A percentile compares a stretch with the other conserved stretches of the same genome.
phyloP scores from a whole-genome alignment of 73 alveolate species.

The Diophrys appendiculata region DNA sequence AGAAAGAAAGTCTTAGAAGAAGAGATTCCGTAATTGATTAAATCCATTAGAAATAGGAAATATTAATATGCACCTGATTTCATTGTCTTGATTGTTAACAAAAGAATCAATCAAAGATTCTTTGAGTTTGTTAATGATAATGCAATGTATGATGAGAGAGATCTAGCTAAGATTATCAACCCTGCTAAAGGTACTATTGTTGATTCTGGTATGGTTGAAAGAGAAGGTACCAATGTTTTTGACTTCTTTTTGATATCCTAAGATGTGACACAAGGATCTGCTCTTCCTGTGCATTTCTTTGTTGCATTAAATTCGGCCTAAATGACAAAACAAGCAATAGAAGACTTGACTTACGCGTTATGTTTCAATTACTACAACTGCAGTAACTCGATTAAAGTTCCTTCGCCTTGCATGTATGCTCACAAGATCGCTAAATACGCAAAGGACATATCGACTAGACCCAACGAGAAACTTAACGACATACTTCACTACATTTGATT shows the following conservation, averaged over 20 bases:
- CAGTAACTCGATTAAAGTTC: slow-evolving; percentile 52
- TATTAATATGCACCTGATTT: slow-evolving; percentile 46
- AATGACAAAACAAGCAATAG: slow-evolving; percentile 33
- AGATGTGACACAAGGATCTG: slow-evolving; percentile 50
- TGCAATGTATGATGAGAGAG: no score
- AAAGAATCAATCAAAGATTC: slow-evolving; percentile 67
- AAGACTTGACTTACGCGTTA: slow-evolving; percentile 48
- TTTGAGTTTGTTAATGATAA: no score
- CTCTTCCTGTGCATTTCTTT: slow-evolving; percentile 43
- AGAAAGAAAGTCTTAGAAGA: slow-evolving; percentile 43
- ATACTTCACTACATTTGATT: slow-evolving; percentile 1
- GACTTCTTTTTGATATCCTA: slow-evolving; percentile 55
- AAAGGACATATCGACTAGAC: not conserved
- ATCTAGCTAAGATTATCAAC: no score
- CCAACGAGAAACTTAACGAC: not conserved
- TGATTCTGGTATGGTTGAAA: slow-evolving; percentile 49
- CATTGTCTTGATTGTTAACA: slow-evolving; percentile 64
- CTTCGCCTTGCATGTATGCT: slow-evolving; percentile 63
- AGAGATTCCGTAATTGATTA: slow-evolving; percentile 40
- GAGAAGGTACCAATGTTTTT: slow-evolving; percentile 15
- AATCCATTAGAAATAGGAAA: slow-evolving; percentile 6
- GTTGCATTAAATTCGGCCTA: slow-evolving; percentile 22
- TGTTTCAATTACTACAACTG: slow-evolving; percentile 59
- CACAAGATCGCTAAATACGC: slow-evolving; percentile 42
- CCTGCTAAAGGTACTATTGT: slow-evolving; percentile 55